phyloP scores from a whole-genome alignment of 106 monocot genomes.

The Dendrobium officinale region DNA sequence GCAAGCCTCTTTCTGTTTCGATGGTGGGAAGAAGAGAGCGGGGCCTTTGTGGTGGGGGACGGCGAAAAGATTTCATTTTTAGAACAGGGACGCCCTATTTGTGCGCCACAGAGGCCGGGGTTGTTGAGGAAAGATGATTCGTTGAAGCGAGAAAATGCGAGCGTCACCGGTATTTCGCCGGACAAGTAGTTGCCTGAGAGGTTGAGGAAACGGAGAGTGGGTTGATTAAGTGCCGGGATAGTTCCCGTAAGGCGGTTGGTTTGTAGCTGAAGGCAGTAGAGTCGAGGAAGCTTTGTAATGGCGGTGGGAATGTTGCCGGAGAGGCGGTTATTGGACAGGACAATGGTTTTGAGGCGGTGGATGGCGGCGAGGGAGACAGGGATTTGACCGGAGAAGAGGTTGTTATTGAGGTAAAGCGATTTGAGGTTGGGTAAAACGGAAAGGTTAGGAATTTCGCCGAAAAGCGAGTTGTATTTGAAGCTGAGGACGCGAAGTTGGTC shows the following conservation, averaged over 20 bases:
- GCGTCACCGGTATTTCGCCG: slow-evolving; percentile 59
- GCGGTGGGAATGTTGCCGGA: slow-evolving; percentile 54
- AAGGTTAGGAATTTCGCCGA: slow-evolving; percentile 70
- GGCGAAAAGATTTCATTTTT: slow-evolving; percentile 20
- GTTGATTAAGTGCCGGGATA: slow-evolving; percentile 62
- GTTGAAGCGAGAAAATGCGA: slow-evolving; percentile 43
- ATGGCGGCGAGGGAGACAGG: slow-evolving; percentile 40
- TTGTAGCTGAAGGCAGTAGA: slow-evolving; percentile 55
- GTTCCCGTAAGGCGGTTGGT: slow-evolving; percentile 52
- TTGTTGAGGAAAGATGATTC: slow-evolving; percentile 54
- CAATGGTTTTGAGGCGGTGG: slow-evolving; percentile 71
- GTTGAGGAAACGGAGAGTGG: slow-evolving; percentile 46
- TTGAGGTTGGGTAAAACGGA: slow-evolving; percentile 57
- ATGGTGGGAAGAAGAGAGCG: slow-evolving; percentile 2
- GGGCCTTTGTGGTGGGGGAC: slow-evolving; percentile 14
- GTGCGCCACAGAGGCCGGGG: slow-evolving; percentile 58
- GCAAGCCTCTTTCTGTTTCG: slow-evolving; percentile 22
- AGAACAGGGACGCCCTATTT: slow-evolving; percentile 22
- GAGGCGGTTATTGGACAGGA: slow-evolving; percentile 55
- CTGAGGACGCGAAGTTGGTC: slow-evolving; percentile 87
- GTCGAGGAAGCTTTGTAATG: slow-evolving; percentile 32
- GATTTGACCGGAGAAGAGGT: slow-evolving; percentile 65
- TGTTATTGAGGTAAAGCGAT: slow-evolving; percentile 60
- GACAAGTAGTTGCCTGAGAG: slow-evolving; percentile 70
- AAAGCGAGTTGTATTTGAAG: slow-evolving; percentile 73